A percentile compares a stretch with the other conserved stretches of the same genome.
Conservation (phyloP, 2,329 filamentous ascomycete species). For the Dichotomopilus funicola region DNA sequence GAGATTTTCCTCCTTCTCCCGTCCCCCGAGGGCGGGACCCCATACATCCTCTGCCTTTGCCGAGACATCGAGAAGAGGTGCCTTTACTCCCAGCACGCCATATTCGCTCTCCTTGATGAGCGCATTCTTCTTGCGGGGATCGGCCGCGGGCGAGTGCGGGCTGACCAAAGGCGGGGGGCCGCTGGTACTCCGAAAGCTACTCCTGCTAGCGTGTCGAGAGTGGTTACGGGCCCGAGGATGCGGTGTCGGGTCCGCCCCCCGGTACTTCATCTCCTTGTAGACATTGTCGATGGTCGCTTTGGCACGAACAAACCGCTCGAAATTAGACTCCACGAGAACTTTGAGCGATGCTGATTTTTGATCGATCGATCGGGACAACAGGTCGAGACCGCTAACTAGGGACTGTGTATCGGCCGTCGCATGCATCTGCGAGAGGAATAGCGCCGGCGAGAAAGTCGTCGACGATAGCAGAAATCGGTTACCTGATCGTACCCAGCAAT, state of each 20-base stretch:
- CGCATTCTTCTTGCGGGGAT: constrained; percentile 76
- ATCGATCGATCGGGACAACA: constrained; percentile 85
- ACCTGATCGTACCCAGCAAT: constrained; percentile 38
- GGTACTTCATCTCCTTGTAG: constrained; percentile 92
- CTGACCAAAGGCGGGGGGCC: constrained; percentile 32
- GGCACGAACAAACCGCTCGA: constrained; percentile 93
- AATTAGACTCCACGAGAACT: constrained; percentile 93
- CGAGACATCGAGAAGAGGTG: constrained; percentile 78
- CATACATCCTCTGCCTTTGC: constrained; percentile 96
- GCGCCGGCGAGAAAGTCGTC: constrained; percentile 84
- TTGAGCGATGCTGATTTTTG: constrained; percentile 97
- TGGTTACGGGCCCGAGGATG: constrained; percentile 41
- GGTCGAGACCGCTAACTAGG: constrained; percentile 74
- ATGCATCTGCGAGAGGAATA: constrained; percentile 91
- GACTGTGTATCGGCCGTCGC: constrained; percentile 75
- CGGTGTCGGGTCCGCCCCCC: constrained; percentile 48
- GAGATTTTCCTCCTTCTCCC: constrained; percentile 83
- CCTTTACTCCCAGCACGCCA: constrained; percentile 80
- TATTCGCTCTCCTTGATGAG: constrained; percentile 89
- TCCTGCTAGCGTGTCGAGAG: constrained; percentile 61
- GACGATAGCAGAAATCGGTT: constrained; percentile 94
- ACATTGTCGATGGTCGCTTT: constrained; percentile 99
- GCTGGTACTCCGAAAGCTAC: constrained; percentile 53
- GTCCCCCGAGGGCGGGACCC: constrained; percentile 86
- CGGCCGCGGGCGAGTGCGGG: constrained; percentile 35